Base-by-base conservation (phyloP, 1,284 basidiomycete genomes). In the Rhodofomes roseus region DNA sequence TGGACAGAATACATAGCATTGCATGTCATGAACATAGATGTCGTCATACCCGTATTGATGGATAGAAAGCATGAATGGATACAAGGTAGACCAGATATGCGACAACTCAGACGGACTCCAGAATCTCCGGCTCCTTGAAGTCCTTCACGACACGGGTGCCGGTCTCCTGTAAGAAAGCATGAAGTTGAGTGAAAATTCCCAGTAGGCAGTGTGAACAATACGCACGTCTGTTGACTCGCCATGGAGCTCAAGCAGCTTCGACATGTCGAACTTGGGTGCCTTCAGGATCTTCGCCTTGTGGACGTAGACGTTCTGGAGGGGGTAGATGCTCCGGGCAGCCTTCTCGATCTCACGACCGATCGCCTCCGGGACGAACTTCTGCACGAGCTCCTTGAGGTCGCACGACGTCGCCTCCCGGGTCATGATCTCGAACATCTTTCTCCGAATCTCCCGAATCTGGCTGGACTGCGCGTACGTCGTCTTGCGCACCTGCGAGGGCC, bases 381-480 rank as follows among this genome's bases (percentile, higher is more conserved):
- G 92, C 65, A 98, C 93, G 70, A 97, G 75, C 81, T 98, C 95
- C 87, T 98, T 98, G 79, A 99, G 79, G 79, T 99, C 97, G 75
- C 94, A 96, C 71, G 89, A 93, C 66, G 93, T 86, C 61, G 95
- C 93, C 81, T 99, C 97, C 70, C 96, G 89, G 66, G 88, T 95
- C 88, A 99, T 98, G 79, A 99, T 98, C 85, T 99, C 97, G 73
- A 97, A 95, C 96, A 99, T 99, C 89, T 98, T 98, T 79, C 94
- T 93, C 76, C 97, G 86, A 78, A 99, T 99, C 82, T 97, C 95
- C 66, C 94, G 90, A 72, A 99, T 87, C 81, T 99, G 97, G 70
- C 89, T 84, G 27, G 93, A 85, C 80, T 98, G 92, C 59, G 97
- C 97, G 79, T 99, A 99, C 54, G 97, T 98, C 62, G 97, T 99